phyloP scores from a whole-genome alignment of 2,329 filamentous ascomycete species.

The Tolypocladium amazonense region DNA sequence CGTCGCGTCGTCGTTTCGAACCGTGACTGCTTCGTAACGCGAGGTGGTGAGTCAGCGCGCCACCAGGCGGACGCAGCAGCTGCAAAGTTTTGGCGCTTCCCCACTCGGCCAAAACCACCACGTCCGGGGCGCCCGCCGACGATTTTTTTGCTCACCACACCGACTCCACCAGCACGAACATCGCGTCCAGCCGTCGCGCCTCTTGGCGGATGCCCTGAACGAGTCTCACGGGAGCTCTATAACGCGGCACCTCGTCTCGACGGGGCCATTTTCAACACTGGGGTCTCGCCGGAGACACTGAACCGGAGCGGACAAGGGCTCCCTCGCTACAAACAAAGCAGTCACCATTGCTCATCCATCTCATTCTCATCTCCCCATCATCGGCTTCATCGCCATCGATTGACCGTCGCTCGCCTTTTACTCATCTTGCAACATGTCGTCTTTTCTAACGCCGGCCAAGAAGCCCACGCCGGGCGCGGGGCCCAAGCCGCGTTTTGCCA shows the following conservation, averaged over 20 bases:
- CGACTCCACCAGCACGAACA: not conserved
- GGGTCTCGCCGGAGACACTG: not conserved
- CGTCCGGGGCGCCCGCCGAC: not conserved
- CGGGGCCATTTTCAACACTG: not conserved
- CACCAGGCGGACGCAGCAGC: not conserved
- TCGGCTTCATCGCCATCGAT: not conserved
- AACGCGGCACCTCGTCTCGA: not conserved
- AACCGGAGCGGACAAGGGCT: not conserved
- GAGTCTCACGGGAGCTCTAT: not conserved
- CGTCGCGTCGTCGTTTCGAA: not conserved
- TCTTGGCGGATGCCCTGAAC: not conserved
- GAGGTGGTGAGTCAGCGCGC: not conserved
- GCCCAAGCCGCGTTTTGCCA: conserved; percentile 28
- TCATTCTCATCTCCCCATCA: not conserved
- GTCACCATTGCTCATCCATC: not conserved
- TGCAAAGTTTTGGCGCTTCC: not conserved
- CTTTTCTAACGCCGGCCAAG: conserved; percentile 32
- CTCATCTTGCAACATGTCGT: conserved; percentile 28
- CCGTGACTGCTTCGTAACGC: not conserved
- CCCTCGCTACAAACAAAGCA: not conserved
- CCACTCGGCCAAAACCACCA: not conserved
- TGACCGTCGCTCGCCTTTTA: too few relatives aligned
- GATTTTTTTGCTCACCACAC: not conserved
- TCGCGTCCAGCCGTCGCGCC: not conserved
- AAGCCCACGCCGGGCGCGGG: conserved; percentile 14